These are phyloP conservation scores for Stylosanthes scabra DNA, from an alignment of 331 rosid genomes.

Conservation along the genomic window DNA sequence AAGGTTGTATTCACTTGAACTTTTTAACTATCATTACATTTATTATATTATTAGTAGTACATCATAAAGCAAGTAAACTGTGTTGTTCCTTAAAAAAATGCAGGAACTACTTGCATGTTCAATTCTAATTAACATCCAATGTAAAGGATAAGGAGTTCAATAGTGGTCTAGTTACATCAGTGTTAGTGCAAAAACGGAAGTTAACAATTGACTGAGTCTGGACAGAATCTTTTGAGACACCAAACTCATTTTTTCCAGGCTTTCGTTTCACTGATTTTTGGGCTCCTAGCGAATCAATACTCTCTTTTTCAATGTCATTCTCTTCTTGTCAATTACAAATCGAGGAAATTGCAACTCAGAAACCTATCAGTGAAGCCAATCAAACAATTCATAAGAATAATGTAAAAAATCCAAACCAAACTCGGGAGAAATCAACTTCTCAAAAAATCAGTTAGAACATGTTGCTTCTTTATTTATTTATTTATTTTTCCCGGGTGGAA, in stretches of 20 bases:
- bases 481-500: too few species aligned
- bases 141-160: too few species aligned
- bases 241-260: slow-evolving; percentile 54
- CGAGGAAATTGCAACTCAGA: slow-evolving; percentile 37
- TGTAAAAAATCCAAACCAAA: slow-evolving; percentile 24
- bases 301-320: slow-evolving; percentile 75
- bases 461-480: background rate
- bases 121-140: too few species aligned
- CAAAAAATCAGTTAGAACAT: slow-evolving; percentile 9
- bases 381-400: slow-evolving; percentile 15
- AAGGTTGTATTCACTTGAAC: too few species aligned
- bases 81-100: too few species aligned
- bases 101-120: too few species aligned
- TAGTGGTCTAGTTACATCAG: too few species aligned
- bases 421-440: background rate
- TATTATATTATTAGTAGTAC: too few species aligned
- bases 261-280: slow-evolving; percentile 55
- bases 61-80: too few species aligned
- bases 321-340: slow-evolving; percentile 59
- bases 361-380: slow-evolving; percentile 16
- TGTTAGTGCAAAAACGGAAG: too few species aligned
- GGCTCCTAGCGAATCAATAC: slow-evolving; percentile 61
- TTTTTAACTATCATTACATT: too few species aligned
- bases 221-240: slow-evolving; percentile 50
- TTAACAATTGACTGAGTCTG: slow-evolving; percentile 48